Percentiles rank a stretch among this genome's conserved stretches.
Conservation (phyloP, 2,329 filamentous ascomycete species). For the Epicoccum sorghinum region DNA sequence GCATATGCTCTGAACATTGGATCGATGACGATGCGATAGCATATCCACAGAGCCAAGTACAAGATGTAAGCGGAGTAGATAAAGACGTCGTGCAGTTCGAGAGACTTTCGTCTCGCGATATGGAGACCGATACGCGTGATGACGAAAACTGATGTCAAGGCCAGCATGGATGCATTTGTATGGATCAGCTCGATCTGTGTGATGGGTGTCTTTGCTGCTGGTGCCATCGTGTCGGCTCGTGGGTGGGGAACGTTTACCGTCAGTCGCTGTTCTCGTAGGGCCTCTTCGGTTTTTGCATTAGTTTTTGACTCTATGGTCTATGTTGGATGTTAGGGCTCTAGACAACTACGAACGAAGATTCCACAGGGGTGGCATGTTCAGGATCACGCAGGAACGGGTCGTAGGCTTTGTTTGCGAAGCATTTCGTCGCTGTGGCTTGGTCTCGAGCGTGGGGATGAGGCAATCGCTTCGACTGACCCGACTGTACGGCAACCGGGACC, state of each 20-base stretch:
- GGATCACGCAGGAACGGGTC: neutral
- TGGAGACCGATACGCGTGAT: neutral
- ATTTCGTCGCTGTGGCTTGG: too few species aligned
- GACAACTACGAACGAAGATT: neutral
- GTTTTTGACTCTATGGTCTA: neutral
- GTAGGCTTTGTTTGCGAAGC: neutral
- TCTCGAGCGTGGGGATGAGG: too few species aligned
- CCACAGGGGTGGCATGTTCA: neutral
- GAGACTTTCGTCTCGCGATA: neutral
- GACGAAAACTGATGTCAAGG: neutral
- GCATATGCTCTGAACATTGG: constrained; percentile 1
- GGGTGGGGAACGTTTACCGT: neutral
- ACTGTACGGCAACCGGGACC: too few species aligned
- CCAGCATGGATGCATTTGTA: neutral
- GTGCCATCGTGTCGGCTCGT: neutral
- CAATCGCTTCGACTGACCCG: too few species aligned
- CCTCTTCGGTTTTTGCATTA: neutral
- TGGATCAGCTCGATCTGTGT: neutral
- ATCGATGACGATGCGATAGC: neutral
- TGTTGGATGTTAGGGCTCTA: neutral
- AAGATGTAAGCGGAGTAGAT: neutral
- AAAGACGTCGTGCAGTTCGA: neutral
- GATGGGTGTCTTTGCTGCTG: neutral
- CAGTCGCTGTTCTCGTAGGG: neutral
- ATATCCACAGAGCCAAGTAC: neutral